A percentile compares a stretch with the other conserved stretches of the same genome.
Evolutionary conservation across 768 basidiomycete species (phyloP).

Genomic region (Boletus reticulatus): DNA sequence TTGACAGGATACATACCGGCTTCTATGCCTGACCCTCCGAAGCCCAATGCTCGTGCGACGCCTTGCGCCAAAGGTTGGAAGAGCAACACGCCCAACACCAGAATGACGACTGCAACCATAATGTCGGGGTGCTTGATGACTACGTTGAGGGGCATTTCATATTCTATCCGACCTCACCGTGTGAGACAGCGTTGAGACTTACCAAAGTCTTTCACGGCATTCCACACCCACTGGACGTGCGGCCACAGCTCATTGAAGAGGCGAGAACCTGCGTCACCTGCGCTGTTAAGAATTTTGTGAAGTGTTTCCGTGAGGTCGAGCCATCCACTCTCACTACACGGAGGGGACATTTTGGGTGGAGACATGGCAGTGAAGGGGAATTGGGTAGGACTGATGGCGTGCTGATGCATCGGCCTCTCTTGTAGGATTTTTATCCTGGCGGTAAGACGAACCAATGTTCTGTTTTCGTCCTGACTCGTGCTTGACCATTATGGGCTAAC

Average conservation of each 20-base stretch:
- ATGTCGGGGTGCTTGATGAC: neutral
- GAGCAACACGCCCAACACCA: neutral
- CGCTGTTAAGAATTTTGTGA: rapidly evolving
- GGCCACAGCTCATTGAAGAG: neutral
- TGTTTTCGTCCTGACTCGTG: neutral
- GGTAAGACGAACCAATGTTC: neutral
- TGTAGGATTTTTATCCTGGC: neutral
- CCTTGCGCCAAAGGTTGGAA: neutral
- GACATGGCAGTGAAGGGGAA: neutral
- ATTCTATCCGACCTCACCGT: neutral
- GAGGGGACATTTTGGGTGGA: neutral
- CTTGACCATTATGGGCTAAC: neutral
- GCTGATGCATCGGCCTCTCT: neutral
- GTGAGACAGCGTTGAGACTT: neutral
- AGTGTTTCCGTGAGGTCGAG: rapidly evolving
- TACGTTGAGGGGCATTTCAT: neutral
- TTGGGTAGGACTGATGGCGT: neutral
- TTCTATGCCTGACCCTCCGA: neutral
- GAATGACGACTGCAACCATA: rapidly evolving
- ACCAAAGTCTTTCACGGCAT: neutral
- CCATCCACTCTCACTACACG: neutral
- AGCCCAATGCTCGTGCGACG: neutral
- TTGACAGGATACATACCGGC: slow-evolving; percentile 3
- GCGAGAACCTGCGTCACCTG: rapidly evolving
- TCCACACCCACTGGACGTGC: neutral